Evolutionary conservation across 2,329 filamentous ascomycete genomes (phyloP), one percentile per base, ranked within the genome.

Genomic region (Epicoccum nigrum): DNA sequence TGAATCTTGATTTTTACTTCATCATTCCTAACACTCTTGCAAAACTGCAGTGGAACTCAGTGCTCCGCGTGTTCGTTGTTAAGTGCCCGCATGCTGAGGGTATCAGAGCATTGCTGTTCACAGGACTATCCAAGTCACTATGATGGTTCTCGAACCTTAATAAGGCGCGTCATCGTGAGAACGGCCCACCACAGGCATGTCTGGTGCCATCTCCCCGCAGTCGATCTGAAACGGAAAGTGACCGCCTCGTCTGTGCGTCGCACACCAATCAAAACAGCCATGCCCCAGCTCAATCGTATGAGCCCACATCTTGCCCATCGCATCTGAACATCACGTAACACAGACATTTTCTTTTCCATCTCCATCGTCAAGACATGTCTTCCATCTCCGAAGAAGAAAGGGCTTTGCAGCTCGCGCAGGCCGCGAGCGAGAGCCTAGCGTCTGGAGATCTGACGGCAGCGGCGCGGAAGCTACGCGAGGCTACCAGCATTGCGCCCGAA

Each of bases 381-480:
- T 59, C 62, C 25, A 55, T 56, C 25, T 59, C 59, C 15, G 67
- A 71, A 31, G 64, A 67, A 38, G 63, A 65, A 34, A 61, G 64
- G 30, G 69, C 67, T 4, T 46, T 67, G 40, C 62, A 67, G 43
- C 69, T 73, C 40, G 66, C 63, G 32, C 56, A 63, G 31, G 65
- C 62, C 51, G 70, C 69, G 9, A 50, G 44, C 27, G 60, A 66
- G 25, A 64, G 60, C 46, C 62, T 61, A 27, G 61, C 62, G 32
- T 52, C 60, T 8, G 68, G 69, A 42, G 66, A 76, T 32, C 61
- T 77, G 35, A 64, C 68, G 35, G 66, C 72, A 45, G 77, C 76
- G 17, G 74, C 74, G 20, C 62, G 70, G 38, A 67, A 71, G n/a
- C 62, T 80, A 47, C 70, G 74, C 37, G 74, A 79, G 61, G 77